phyloP scores from a whole-genome alignment of 495 filamentous ascomycete species.

The Neurospora cerealis region DNA sequence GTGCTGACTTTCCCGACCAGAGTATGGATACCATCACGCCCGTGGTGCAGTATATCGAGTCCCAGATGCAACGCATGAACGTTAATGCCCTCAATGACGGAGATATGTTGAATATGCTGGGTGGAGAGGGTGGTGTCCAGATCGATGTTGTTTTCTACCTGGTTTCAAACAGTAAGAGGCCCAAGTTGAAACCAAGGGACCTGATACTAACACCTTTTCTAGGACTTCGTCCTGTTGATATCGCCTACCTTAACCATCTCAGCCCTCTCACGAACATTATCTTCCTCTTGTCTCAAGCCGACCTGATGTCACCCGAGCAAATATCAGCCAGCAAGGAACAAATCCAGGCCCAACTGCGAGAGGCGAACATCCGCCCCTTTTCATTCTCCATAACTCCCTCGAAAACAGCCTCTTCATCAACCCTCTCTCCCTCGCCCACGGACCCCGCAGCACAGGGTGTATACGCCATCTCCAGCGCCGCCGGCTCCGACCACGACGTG shows the following conservation, averaged over 20 bases:
- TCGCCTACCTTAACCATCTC: slow-evolving; percentile 67
- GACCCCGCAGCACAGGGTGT: slow-evolving; percentile 34
- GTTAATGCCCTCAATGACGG: slow-evolving; percentile 52
- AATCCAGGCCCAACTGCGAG: slow-evolving; percentile 48
- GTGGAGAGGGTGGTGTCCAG: slow-evolving; percentile 77
- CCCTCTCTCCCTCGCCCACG: slow-evolving; percentile 3
- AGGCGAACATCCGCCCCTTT: slow-evolving; percentile 56
- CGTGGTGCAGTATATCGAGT: slow-evolving; percentile 66
- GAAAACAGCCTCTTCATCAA: not conserved
- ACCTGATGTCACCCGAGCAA: slow-evolving; percentile 53
- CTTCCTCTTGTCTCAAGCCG: slow-evolving; percentile 70
- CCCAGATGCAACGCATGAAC: slow-evolving; percentile 56
- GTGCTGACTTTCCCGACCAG: slow-evolving; percentile 20
- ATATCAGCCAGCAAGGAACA: slow-evolving; percentile 51
- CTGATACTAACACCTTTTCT: not conserved
- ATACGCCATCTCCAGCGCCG: slow-evolving; percentile 74
- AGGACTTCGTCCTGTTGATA: slow-evolving; percentile 65
- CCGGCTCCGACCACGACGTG: slow-evolving; percentile 65
- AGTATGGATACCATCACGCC: slow-evolving; percentile 55
- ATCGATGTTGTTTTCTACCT: slow-evolving; percentile 86
- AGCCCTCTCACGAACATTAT: slow-evolving; percentile 78
- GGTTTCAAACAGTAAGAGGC: slow-evolving; percentile 36
- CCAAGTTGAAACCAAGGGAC: not conserved
- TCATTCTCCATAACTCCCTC: slow-evolving; percentile 40
- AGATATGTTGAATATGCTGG: slow-evolving; percentile 71